Percentiles rank a stretch among this genome's conserved stretches.
Evolutionary conservation across 2,329 filamentous ascomycete species (phyloP).

Genomic region (Lizonia empirigonia): DNA sequence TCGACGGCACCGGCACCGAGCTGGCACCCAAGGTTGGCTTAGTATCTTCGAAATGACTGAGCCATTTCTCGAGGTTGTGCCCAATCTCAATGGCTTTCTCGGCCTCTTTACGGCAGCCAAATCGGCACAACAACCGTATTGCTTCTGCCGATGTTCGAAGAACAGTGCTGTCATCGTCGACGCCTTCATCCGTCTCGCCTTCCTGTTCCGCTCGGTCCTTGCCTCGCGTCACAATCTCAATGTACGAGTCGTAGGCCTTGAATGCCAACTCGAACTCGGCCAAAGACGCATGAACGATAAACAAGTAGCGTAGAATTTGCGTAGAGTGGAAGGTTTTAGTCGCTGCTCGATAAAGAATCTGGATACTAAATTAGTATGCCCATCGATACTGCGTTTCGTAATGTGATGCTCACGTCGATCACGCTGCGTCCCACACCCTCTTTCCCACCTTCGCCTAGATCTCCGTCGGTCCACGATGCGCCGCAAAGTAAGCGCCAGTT

Average conservation of each 20-base stretch:
- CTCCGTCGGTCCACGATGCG: slow-evolving; percentile 76
- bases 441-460: slow-evolving; percentile 81
- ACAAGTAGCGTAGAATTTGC: slow-evolving; percentile 81
- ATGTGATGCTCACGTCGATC: slow-evolving; percentile 62
- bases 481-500: slow-evolving; percentile 89
- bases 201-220: slow-evolving; percentile 82
- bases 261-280: slow-evolving; percentile 92
- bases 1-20: slow-evolving; percentile 33
- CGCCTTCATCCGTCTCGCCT: slow-evolving; percentile 68
- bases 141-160: slow-evolving; percentile 80
- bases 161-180: slow-evolving; percentile 80
- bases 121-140: slow-evolving; percentile 79
- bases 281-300: slow-evolving; percentile 82
- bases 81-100: slow-evolving; percentile 79
- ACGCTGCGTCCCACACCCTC: slow-evolving; percentile 75
- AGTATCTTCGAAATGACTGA: slow-evolving; percentile 60
- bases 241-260: slow-evolving; percentile 88
- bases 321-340: slow-evolving; percentile 97
- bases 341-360: slow-evolving; percentile 86
- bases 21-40: slow-evolving; percentile 33
- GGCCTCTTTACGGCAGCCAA: slow-evolving; percentile 74
- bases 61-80: slow-evolving; percentile 73
- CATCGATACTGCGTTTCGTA: neutral
- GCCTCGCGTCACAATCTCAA: slow-evolving; percentile 83
- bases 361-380: slow-evolving; percentile 8